Percentiles rank a stretch among this genome's conserved stretches.
These are phyloP conservation scores for Rhizomucor pusillus DNA, from an alignment of 371 early-diverging fungal genomes.

Conservation along the genomic window DNA sequence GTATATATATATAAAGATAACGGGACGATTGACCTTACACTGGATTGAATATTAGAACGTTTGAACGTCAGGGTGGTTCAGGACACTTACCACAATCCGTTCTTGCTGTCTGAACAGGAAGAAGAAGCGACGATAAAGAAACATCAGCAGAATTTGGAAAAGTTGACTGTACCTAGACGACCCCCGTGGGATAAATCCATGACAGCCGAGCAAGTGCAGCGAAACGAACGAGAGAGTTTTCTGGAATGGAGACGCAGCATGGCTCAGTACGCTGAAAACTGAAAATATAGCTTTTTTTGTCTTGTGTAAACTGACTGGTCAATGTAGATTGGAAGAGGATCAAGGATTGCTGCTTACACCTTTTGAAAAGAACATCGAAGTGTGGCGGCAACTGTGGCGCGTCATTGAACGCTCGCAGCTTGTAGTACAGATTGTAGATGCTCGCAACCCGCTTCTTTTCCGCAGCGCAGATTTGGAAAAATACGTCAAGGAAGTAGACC, in stretches of 20 bases:
- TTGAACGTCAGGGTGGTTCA: constrained; percentile 86
- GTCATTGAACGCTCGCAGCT: constrained; percentile 97
- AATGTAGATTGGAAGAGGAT: constrained; percentile 77
- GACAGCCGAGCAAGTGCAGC: constrained; percentile 80
- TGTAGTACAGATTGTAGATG: constrained; percentile 99
- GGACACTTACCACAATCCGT: constrained; percentile 76
- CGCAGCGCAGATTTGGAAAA: constrained; percentile 89
- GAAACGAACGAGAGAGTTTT: constrained; percentile 81
- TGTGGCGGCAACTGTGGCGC: constrained; percentile 99
- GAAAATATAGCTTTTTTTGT: too few relatives aligned
- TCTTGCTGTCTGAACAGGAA: constrained; percentile 75
- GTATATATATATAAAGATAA: too few relatives aligned
- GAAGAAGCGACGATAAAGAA: constrained; percentile 70
- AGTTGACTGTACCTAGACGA: constrained; percentile 82
- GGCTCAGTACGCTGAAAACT: constrained; percentile 51
- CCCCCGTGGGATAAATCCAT: constrained; percentile 91
- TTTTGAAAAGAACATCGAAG: constrained; percentile 98
- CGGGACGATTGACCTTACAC: too few relatives aligned
- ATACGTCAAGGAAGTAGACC: constrained; percentile 89
- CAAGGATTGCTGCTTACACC: constrained; percentile 92
- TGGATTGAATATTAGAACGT: too few relatives aligned
- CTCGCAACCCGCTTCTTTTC: constrained; percentile 96
- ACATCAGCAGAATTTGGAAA: constrained; percentile 72
- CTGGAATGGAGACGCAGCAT: constrained; percentile 91
- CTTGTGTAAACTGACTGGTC: not conserved